Base-by-base conservation (phyloP, 345 rosid genomes). In the Mallotus nudiflorus region DNA sequence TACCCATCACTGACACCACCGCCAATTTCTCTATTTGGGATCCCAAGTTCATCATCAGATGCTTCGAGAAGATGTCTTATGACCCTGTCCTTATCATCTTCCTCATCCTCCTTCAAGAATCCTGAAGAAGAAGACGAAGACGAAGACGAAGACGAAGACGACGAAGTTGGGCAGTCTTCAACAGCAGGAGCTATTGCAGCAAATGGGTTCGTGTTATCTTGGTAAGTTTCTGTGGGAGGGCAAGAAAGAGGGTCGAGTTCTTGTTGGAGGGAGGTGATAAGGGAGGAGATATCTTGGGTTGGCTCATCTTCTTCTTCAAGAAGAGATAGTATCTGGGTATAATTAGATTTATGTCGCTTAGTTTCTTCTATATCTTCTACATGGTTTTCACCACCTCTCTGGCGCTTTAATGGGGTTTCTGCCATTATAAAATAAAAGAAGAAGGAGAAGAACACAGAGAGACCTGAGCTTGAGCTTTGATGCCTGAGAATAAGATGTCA, bases 41-140 rank as follows among this genome's bases (percentile, higher is more conserved):
- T 87, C 60, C 98, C 98, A 6, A 93, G 93, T 79, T 93, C 98
- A 65, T 93, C 98, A 29, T 89, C 98, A 0, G 97, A 87, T 1
- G 97, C 98, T 83, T 93, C 91, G 1, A 89, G 86, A 54, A 90
- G 85, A 75, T 82, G 97, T 60, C 87, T 85, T 51, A 93, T 93
- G 13, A 90, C 93, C 8, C 78, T 76, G 70, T 87, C 89, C 6
- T 78, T 75, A 15, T 89, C 86, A 1, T 76, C 77, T 44, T 56
- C 79, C 19, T 66, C 86, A 0, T 75, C 77, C 24, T 64, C 70
- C 56, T 58, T 56, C 51, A 50, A 52, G 0, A 64, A 71, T 4
- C 3, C 24, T 10, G 61, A 53, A 5, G 86, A 20, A 22, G 73
- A 12, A 40, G 62, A 22, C 14, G 70, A 9, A 46, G 71, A 68